A percentile compares a stretch with the other conserved stretches of the same genome.
Conservation (phyloP, 495 filamentous ascomycete species). For the Rostrohypoxylon terebratum region DNA sequence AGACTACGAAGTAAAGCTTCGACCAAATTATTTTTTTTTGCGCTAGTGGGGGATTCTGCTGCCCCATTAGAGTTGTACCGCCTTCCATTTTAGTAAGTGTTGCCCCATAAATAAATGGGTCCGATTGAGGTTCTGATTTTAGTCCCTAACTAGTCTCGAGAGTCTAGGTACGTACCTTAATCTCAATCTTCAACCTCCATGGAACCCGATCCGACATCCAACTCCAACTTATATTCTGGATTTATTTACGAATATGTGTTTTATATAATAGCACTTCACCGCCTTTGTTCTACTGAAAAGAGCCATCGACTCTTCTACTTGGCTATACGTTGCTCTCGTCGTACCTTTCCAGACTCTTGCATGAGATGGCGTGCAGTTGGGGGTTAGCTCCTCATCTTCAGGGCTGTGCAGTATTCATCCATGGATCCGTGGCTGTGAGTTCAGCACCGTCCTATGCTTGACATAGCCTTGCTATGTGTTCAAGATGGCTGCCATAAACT, state of each 20-base stretch:
- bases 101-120: background rate
- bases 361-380: background rate
- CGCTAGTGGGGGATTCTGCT: constrained; percentile 40
- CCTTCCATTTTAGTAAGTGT: constrained; percentile 18
- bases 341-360: background rate
- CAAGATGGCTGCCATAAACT: background rate
- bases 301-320: no score
- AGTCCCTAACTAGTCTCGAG: no score
- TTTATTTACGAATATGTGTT: no score
- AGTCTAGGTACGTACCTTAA: no score
- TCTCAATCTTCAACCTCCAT: no score
- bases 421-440: no score
- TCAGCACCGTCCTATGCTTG: background rate
- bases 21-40: constrained; percentile 35
- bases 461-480: background rate
- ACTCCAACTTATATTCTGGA: no score
- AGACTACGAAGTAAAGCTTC: constrained; percentile 13
- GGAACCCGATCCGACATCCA: no score
- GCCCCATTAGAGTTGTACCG: constrained; percentile 21
- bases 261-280: no score
- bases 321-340: background rate
- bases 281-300: no score
- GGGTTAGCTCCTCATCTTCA: background rate
- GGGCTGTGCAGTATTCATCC: no score
- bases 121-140: no score